Evolutionary conservation across 352 stramenopile genomes (phyloP).

Genomic region (Globisporangium viniferum): DNA sequence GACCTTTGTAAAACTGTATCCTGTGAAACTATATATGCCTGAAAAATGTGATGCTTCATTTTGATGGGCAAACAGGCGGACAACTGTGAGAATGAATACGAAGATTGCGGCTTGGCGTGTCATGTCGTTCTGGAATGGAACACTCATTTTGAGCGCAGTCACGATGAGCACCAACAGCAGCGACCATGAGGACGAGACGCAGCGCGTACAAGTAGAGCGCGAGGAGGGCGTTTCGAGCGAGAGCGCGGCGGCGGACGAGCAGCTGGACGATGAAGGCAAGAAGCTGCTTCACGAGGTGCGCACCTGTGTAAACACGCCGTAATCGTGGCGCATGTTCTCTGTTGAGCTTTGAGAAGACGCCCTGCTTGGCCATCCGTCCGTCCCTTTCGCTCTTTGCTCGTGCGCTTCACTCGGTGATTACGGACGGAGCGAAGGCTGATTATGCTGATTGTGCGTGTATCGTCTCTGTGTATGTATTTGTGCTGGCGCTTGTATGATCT

Average conservation of each 20-base stretch:
- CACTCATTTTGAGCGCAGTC: neutral
- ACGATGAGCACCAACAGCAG: neutral
- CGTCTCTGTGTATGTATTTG: too few relatives aligned
- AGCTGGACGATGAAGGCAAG: slow-evolving; percentile 13
- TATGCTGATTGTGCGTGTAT: neutral
- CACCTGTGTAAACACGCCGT: neutral
- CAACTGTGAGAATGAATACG: neutral
- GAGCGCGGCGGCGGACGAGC: neutral
- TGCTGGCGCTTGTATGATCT: neutral
- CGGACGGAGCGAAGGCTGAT: neutral
- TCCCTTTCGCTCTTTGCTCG: neutral
- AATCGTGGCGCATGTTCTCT: neutral
- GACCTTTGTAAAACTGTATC: neutral
- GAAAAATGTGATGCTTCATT: neutral
- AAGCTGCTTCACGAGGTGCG: slow-evolving; percentile 19
- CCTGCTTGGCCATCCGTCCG: too few relatives aligned
- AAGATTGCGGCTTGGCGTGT: neutral
- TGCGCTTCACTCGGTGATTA: slow-evolving; percentile 3
- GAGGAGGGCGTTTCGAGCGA: neutral
- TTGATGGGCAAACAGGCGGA: neutral
- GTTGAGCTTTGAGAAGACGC: too few relatives aligned
- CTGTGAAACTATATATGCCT: neutral
- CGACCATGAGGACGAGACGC: neutral
- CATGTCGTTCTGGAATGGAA: neutral
- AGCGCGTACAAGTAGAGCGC: neutral